Base-by-base conservation (phyloP, 305 asterid species). In the Ajuga reptans region DNA sequence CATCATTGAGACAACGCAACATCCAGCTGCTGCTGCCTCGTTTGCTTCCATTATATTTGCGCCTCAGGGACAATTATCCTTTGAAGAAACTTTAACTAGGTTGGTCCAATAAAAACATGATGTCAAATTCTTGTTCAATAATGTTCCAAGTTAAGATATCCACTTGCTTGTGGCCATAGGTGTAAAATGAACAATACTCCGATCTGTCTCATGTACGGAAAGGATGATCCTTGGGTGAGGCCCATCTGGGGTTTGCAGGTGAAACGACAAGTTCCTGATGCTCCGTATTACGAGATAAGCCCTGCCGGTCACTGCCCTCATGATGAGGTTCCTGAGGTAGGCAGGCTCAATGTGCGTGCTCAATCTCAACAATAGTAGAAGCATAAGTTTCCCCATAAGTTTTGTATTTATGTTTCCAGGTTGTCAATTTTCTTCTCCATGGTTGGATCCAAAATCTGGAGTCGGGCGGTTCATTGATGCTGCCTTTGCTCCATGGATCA, bases 241-340 rank as follows among this genome's bases (percentile, higher is more conserved):
- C 98, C 98, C 50, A 52, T 86, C 37, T 92, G 93, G 88, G 98
- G 91, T 39, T 72, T 84, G 45, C 87, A 78, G 79, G 91, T 86
- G 78, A 92, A 89, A 73, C 72, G 69, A 0, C 82, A 76, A 69
- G 70, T 88, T 31, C 96, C 91, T 0, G 83, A 85, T 66, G 95
- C 89, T 73, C 92, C 92, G n/a, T 92, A 86, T 69, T 92, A 92
- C 57, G 90, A 86, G 78, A 92, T 92, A 3, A 92, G 89, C 75
- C 98, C 96, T 1, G 95, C 96, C 45, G 98, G 96, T 64, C 98
- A 89, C 82, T 92, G 98, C 84, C 98, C 98, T 53, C 98, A 89
- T 71, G 95, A 92, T 45, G 96, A 92, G 80, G 96, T 70, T 52
- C 84, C 81, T 24, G 83, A 79, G 90, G 93, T 87, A 72, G 4